These are phyloP conservation scores for Pulicaria dysenterica DNA, from an alignment of 129 eudicot genomes.

Conservation along the genomic window DNA sequence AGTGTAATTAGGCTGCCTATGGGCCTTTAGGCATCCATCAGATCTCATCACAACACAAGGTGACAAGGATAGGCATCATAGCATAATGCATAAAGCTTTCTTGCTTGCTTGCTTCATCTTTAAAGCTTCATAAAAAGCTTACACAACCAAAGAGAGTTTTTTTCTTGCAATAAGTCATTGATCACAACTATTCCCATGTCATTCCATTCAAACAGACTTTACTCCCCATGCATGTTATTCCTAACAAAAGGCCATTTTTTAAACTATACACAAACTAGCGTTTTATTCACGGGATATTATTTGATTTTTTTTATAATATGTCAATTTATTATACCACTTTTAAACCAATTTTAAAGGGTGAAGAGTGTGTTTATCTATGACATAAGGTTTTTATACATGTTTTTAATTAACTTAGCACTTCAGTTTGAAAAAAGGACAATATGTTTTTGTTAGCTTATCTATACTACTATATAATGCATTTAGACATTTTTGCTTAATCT, in stretches of 20 bases:
- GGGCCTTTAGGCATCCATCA: slow-evolving; percentile 26
- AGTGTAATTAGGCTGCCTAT: slow-evolving; percentile 21
- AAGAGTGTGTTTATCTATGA: too few relatives aligned
- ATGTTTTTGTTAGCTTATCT: too few relatives aligned
- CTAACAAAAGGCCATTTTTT: not conserved
- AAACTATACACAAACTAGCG: too few relatives aligned
- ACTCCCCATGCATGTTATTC: slow-evolving; percentile 1
- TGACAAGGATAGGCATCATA: not conserved
- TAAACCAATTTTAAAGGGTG: too few relatives aligned
- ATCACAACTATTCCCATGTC: slow-evolving; percentile 20
- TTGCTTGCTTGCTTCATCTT: slow-evolving; percentile 26
- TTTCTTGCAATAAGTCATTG: slow-evolving; percentile 19
- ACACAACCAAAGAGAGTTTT: slow-evolving; percentile 20
- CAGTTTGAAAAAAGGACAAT: too few relatives aligned
- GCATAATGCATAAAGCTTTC: slow-evolving; percentile 36
- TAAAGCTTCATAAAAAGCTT: slow-evolving; percentile 36
- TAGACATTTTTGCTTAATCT: too few relatives aligned
- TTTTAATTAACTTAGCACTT: too few relatives aligned
- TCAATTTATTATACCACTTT: too few relatives aligned
- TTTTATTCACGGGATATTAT: too few relatives aligned
- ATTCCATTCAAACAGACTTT: slow-evolving; percentile 21
- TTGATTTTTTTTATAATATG: too few relatives aligned
- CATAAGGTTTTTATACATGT: too few relatives aligned
- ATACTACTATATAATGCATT: too few relatives aligned
- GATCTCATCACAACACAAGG: not conserved